phyloP scores from a whole-genome alignment of 345 rosid species.

The Pugionium cornutum region DNA sequence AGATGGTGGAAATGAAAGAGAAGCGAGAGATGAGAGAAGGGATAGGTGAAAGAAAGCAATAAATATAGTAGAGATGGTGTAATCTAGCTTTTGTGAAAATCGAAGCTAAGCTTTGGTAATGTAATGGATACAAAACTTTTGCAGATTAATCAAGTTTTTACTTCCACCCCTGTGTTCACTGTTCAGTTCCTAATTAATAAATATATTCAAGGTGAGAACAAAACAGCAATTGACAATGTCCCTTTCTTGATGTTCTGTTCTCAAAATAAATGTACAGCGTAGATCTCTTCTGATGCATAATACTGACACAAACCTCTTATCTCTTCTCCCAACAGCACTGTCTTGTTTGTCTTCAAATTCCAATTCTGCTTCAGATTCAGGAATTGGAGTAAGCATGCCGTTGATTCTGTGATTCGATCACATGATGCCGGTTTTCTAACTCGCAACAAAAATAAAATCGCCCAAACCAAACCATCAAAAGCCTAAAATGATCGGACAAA shows the following conservation, averaged over 20 bases:
- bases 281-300: too few relatives aligned
- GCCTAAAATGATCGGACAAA: slow-evolving; percentile 10
- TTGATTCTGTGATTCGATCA: too few relatives aligned
- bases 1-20: slow-evolving; percentile 1
- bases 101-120: background rate
- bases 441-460: too few relatives aligned
- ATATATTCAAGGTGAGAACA: too few relatives aligned
- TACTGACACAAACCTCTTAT: too few relatives aligned
- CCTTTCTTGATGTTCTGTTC: background rate
- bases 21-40: slow-evolving; percentile 15
- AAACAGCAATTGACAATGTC: background rate
- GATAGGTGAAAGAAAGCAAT: slow-evolving; percentile 7
- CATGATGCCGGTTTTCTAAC: too few relatives aligned
- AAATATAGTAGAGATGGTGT: too few relatives aligned
- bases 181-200: background rate
- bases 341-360: too few relatives aligned
- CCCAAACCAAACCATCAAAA: background rate
- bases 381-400: slow-evolving; percentile 66
- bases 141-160: background rate
- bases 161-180: too few relatives aligned
- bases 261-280: too few relatives aligned
- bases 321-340: too few relatives aligned
- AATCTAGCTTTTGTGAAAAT: background rate
- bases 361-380: slow-evolving; percentile 47
- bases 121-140: slow-evolving; percentile 6